Evolutionary conservation across 768 basidiomycete genomes (phyloP).

Genomic region (Naganishia kalamii): DNA sequence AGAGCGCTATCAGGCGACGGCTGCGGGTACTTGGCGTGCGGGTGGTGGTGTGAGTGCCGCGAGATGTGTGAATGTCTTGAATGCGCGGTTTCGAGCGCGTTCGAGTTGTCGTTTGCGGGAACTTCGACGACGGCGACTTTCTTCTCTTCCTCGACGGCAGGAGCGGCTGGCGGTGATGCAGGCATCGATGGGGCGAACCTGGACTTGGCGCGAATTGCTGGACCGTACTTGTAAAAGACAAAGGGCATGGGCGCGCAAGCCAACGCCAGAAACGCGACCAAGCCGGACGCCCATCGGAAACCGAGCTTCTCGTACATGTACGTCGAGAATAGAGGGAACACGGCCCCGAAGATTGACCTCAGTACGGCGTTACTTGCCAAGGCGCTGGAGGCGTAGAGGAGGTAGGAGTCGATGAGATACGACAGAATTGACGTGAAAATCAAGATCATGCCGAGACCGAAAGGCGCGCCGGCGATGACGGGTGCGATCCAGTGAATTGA

Average conservation of each 20-base stretch:
- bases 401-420: conserved; percentile 36
- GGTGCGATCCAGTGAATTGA: conserved; percentile 63
- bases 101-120: background rate
- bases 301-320: conserved; percentile 51
- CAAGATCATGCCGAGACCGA: conserved; percentile 29
- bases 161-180: background rate
- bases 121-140: background rate
- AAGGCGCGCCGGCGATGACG: conserved; percentile 57
- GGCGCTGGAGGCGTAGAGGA: conserved; percentile 51
- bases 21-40: background rate
- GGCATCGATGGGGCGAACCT: conserved; percentile 25
- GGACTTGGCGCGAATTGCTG: conserved; percentile 36
- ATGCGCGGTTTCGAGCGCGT: background rate
- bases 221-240: conserved; percentile 32
- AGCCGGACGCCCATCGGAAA: conserved; percentile 30
- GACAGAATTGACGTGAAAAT: background rate
- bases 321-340: conserved; percentile 69
- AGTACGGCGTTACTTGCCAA: conserved; percentile 62
- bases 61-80: background rate
- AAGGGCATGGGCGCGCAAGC: conserved; percentile 34
- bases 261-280: conserved; percentile 32
- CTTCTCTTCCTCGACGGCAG: background rate
- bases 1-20: conserved; percentile 5
- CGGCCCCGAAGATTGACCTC: conserved; percentile 58
- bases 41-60: background rate